phyloP scores from a whole-genome alignment of 495 filamentous ascomycete genomes.

The Filosporella fistucella region DNA sequence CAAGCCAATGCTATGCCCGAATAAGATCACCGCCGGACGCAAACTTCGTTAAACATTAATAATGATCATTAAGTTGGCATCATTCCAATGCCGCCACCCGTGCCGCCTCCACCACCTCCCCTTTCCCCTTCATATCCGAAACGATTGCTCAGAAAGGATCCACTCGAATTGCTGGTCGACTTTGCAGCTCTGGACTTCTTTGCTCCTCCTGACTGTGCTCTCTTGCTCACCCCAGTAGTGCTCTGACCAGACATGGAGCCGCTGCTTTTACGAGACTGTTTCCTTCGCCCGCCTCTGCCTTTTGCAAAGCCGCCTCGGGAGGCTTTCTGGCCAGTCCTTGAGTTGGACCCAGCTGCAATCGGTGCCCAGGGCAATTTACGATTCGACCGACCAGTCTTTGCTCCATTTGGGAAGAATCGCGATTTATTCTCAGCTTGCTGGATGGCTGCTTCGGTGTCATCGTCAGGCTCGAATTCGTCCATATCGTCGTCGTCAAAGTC shows the following conservation, averaged over 20 bases:
- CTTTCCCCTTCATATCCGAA: conserved; percentile 9
- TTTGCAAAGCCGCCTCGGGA: background rate
- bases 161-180: background rate
- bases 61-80: conserved; percentile 19
- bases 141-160: background rate
- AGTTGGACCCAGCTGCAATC: background rate
- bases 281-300: conserved; percentile 2
- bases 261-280: background rate
- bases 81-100: conserved; percentile 16
- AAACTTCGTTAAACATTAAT: no score
- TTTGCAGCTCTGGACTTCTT: conserved; percentile 2
- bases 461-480: conserved; percentile 4
- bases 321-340: background rate
- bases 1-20: no score
- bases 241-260: conserved; percentile 7
- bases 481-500: conserved; percentile 39
- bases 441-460: background rate
- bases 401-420: conserved; percentile 6
- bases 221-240: conserved; percentile 3
- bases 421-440: conserved; percentile 10
- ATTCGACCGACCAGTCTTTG: background rate
- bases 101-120: conserved; percentile 2
- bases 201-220: conserved; percentile 6
- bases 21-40: no score
- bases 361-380: background rate